Conservation (phyloP, 2,329 filamentous ascomycete genomes). For the Sordariomycetes sp. region DNA sequence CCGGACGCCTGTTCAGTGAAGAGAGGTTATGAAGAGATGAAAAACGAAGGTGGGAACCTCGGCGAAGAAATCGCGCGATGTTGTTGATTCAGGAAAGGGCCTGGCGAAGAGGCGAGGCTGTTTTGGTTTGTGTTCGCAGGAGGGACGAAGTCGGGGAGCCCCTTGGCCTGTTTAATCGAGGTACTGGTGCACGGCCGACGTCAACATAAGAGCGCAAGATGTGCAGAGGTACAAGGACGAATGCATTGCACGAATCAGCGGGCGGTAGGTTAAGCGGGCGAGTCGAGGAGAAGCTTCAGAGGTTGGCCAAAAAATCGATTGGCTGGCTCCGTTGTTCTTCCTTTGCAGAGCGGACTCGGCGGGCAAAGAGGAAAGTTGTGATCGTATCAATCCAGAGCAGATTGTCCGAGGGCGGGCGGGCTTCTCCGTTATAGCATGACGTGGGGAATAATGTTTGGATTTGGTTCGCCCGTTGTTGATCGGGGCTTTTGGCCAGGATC, state of each 20-base stretch:
- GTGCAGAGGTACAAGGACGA: slow-evolving; percentile 2
- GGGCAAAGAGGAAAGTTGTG: background rate
- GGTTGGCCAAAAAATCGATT: background rate
- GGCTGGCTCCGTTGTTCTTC: background rate
- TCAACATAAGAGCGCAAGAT: slow-evolving; percentile 3
- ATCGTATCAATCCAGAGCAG: background rate
- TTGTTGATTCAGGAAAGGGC: background rate
- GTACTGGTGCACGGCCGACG: background rate
- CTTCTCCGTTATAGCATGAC: background rate
- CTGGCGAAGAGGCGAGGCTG: background rate
- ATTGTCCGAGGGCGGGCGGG: background rate
- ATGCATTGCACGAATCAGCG: slow-evolving; percentile 3
- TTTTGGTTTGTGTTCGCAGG: background rate
- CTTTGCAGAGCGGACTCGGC: background rate
- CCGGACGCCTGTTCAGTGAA: background rate
- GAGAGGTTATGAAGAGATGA: background rate
- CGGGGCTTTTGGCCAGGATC: background rate
- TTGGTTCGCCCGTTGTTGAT: background rate
- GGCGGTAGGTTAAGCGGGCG: background rate
- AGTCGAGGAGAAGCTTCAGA: background rate
- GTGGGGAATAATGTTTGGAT: background rate
- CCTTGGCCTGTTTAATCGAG: slow-evolving; percentile 2
- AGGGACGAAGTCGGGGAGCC: background rate
- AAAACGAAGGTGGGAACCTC: background rate
- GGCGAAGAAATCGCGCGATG: background rate